phyloP scores from a whole-genome alignment of 2,329 filamentous ascomycete genomes.

The Cladosporium austrohemisphaericum region DNA sequence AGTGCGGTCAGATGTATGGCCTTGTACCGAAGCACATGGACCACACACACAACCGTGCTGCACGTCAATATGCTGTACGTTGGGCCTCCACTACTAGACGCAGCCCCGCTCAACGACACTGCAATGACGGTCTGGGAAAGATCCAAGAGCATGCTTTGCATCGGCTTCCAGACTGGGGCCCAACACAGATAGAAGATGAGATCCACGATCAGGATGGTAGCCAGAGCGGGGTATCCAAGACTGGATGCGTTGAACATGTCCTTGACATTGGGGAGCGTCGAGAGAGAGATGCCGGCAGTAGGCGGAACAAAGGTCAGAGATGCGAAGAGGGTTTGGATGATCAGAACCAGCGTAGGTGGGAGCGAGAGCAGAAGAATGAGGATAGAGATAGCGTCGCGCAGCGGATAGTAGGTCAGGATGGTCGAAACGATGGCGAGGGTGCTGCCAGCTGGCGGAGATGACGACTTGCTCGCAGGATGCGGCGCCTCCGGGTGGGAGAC shows the following conservation, averaged over 20 bases:
- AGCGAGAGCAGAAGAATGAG: conserved; percentile 93
- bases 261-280: conserved; percentile 71
- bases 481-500: conserved; percentile 33
- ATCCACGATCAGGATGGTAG: conserved; percentile 81
- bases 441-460: conserved; percentile 65
- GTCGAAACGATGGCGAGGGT: conserved; percentile 76
- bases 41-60: conserved; percentile 60
- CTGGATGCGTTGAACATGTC: conserved; percentile 88
- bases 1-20: conserved; percentile 37
- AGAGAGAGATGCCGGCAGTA: conserved; percentile 59
- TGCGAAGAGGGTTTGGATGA: conserved; percentile 89
- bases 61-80: conserved; percentile 70
- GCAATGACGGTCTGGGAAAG: conserved; percentile 91
- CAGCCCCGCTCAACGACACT: conserved; percentile 80
- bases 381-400: conserved; percentile 93
- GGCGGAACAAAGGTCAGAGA: conserved; percentile 88
- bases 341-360: conserved; percentile 78
- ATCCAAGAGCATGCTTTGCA: conserved; percentile 84
- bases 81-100: conserved; percentile 63
- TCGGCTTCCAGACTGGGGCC: conserved; percentile 81
- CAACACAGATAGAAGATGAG: conserved; percentile 74
- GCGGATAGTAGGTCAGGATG: conserved; percentile 82
- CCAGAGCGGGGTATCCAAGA: conserved; percentile 73
- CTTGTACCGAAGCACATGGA: conserved; percentile 53
- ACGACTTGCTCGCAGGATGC: conserved; percentile 49